These are phyloP conservation scores for Globisporangium carolinianum DNA, from an alignment of 352 stramenopile species.

Conservation along the genomic window DNA sequence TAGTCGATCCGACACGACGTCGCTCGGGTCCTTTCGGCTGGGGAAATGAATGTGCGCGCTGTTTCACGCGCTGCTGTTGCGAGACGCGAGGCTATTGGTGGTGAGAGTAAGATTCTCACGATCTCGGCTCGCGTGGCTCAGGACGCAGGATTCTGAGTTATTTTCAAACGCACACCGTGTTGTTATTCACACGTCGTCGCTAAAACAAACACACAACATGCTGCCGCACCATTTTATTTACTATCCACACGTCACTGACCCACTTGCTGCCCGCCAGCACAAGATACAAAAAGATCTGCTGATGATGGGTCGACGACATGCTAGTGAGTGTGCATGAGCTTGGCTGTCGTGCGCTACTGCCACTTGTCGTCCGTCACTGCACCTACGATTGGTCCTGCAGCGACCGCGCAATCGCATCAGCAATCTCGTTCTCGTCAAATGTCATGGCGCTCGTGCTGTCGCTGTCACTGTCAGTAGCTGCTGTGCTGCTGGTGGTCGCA, in stretches of 20 bases:
- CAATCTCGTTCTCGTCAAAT: slow-evolving; percentile 78
- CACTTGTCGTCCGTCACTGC: too few relatives aligned
- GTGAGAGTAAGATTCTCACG: too few relatives aligned
- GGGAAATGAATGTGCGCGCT: slow-evolving; percentile 9
- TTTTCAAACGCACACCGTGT: background rate
- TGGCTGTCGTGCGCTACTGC: too few relatives aligned
- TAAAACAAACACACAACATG: background rate
- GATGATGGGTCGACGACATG: background rate
- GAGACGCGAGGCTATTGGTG: background rate
- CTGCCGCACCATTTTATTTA: too few relatives aligned
- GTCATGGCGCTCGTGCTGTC: slow-evolving; percentile 15
- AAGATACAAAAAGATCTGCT: too few relatives aligned
- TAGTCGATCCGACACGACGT: background rate
- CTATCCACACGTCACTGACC: too few relatives aligned
- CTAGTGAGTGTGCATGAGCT: too few relatives aligned
- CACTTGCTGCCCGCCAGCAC: too few relatives aligned
- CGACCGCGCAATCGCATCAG: slow-evolving; percentile 66
- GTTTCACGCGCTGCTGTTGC: background rate
- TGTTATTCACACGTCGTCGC: slow-evolving; percentile 9
- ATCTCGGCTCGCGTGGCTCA: too few relatives aligned
- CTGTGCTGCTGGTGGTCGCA: too few relatives aligned
- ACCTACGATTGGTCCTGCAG: slow-evolving; percentile 50
- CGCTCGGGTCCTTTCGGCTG: slow-evolving; percentile 1
- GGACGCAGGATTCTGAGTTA: too few relatives aligned
- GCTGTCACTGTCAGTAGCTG: background rate